phyloP scores from a whole-genome alignment of 2,329 filamentous ascomycete genomes.

The Aspergillus uvarum region DNA sequence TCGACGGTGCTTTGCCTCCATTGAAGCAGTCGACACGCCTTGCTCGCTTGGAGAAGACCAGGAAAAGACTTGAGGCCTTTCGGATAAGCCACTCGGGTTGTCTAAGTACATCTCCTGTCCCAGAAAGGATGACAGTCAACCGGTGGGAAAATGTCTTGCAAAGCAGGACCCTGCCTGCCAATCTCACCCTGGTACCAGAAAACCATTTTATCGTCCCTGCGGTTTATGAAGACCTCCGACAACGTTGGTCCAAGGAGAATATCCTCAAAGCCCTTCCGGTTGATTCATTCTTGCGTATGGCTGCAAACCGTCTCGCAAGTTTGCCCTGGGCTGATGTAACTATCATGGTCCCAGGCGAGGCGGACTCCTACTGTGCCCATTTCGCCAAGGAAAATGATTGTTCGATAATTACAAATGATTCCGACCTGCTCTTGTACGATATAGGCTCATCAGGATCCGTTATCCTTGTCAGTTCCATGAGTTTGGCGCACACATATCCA shows the following conservation, averaged over 20 bases:
- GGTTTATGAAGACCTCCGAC: slow-evolving; percentile 68
- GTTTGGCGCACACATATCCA: slow-evolving; percentile 16
- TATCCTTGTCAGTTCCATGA: slow-evolving; percentile 68
- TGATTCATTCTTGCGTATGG: slow-evolving; percentile 30
- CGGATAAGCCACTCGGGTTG: slow-evolving; percentile 39
- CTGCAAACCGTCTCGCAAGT: slow-evolving; percentile 7
- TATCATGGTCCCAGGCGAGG: slow-evolving; percentile 75
- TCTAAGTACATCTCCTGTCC: slow-evolving; percentile 20
- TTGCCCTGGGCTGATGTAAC: slow-evolving; percentile 42
- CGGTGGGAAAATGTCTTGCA: slow-evolving; percentile 28
- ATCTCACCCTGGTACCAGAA: slow-evolving; percentile 46
- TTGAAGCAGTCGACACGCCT: slow-evolving; percentile 64
- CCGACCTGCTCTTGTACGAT: slow-evolving; percentile 76
- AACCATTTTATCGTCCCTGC: slow-evolving; percentile 74
- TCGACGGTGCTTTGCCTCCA: slow-evolving; percentile 77
- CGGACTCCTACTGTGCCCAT: slow-evolving; percentile 75
- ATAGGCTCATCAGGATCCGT: slow-evolving; percentile 63
- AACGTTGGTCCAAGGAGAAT: slow-evolving; percentile 38
- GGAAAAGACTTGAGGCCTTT: slow-evolving; percentile 56
- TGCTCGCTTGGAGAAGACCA: slow-evolving; percentile 59
- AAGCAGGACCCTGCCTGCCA: slow-evolving; percentile 24
- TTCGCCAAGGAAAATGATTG: slow-evolving; percentile 57
- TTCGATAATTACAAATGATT: slow-evolving; percentile 77
- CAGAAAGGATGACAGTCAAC: slow-evolving; percentile 9
- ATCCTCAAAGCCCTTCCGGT: slow-evolving; percentile 23